Conservation (phyloP, 345 rosid genomes). For the Eucalyptus sp. region DNA sequence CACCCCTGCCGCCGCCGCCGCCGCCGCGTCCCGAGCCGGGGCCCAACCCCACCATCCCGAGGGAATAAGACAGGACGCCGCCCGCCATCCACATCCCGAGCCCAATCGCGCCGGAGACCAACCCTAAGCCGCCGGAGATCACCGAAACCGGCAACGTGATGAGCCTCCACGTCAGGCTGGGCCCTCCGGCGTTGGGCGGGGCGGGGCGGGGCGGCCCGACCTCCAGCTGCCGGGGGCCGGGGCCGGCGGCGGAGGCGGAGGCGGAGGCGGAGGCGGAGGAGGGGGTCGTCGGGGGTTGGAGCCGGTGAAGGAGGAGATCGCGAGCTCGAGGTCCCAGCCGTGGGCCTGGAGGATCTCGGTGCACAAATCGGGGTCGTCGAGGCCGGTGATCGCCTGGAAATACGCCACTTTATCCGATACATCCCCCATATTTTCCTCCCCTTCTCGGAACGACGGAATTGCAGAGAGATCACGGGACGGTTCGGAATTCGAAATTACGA, state of each 20-base stretch:
- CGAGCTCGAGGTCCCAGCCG: slow-evolving; percentile 97
- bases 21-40: slow-evolving; percentile 17
- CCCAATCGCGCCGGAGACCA: slow-evolving; percentile 83
- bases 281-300: slow-evolving; percentile 5
- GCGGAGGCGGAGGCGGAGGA: slow-evolving; percentile 1
- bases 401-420: slow-evolving; percentile 75
- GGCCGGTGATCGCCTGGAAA: slow-evolving; percentile 92
- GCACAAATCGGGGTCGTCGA: slow-evolving; percentile 85
- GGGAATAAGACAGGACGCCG: slow-evolving; percentile 73
- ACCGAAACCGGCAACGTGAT: slow-evolving; percentile 76
- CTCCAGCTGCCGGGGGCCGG: background rate
- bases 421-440: slow-evolving; percentile 42
- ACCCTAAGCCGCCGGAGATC: slow-evolving; percentile 77
- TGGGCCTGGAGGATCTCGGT: slow-evolving; percentile 96
- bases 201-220: background rate
- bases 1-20: slow-evolving; percentile 4
- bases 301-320: slow-evolving; percentile 78
- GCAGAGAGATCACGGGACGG: background rate
- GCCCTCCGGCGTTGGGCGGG: slow-evolving; percentile 7
- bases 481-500: background rate
- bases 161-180: slow-evolving; percentile 74
- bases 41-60: slow-evolving; percentile 74
- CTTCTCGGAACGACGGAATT: background rate
- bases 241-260: background rate
- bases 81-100: slow-evolving; percentile 96